Evolutionary conservation across 2,329 filamentous ascomycete species (phyloP).

Genomic region (Aureobasidium melanogenum): DNA sequence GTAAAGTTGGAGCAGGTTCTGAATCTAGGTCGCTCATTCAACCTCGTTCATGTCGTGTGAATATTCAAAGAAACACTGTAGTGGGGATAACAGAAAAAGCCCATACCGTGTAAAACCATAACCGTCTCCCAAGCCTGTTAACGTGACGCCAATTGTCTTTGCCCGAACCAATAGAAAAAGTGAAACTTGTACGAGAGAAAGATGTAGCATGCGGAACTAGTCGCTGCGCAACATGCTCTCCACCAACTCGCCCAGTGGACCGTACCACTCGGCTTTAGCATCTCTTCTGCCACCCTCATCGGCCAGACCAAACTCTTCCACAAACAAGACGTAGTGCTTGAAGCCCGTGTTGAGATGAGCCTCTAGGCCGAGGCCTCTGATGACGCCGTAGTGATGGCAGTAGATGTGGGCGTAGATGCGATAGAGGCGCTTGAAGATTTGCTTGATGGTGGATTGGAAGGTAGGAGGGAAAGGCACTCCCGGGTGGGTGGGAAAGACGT

Average conservation of each 20-base stretch:
- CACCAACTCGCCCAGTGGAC: constrained; percentile 86
- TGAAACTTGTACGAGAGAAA: not conserved
- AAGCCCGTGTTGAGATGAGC: constrained; percentile 98
- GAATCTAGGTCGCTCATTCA: not conserved
- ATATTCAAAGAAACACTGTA: not conserved
- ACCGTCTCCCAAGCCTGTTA: not conserved
- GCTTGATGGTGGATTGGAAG: constrained; percentile 86
- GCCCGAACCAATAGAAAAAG: not conserved
- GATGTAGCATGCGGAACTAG: constrained; percentile 31
- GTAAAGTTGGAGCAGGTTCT: not conserved
- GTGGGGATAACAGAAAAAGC: not conserved
- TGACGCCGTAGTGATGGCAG: constrained; percentile 95
- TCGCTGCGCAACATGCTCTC: constrained; percentile 97
- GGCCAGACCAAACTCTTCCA: constrained; percentile 88
- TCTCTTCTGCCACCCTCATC: constrained; percentile 50
- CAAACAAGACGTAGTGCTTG: constrained; percentile 98
- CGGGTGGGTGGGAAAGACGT: constrained; percentile 64
- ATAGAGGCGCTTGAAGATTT: constrained; percentile 99
- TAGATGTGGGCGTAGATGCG: constrained; percentile 96
- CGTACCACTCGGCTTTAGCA: constrained; percentile 70
- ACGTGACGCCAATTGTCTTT: not conserved
- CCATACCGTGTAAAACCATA: not conserved
- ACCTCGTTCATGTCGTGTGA: not conserved
- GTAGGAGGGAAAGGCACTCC: constrained; percentile 88
- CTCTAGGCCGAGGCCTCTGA: constrained; percentile 88